Evolutionary conservation across 1,284 basidiomycete genomes (phyloP), one percentile per base, ranked within the genome.

Genomic region (Moniliella sp.): DNA sequence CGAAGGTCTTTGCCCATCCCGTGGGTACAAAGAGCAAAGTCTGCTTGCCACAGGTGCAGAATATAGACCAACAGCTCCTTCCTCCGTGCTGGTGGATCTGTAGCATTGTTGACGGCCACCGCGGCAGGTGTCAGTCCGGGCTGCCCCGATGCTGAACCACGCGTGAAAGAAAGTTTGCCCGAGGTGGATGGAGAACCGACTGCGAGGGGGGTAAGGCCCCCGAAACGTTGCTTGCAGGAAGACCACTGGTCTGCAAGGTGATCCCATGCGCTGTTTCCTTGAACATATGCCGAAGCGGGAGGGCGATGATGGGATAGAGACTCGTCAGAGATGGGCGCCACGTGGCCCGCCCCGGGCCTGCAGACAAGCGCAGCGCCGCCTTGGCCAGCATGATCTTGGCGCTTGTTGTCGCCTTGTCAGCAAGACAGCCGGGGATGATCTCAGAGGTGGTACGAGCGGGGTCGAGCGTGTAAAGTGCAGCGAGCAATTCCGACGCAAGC

Each of bases 391-490:
- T 47, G 8, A 48, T 42, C 26, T 48, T 48, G 39, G 49, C 51
- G 23, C 43, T 34, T 8, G 41, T 33, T 1, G 51, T 46, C 26
- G 42, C 47, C 9, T 36, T 34, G 2, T 46, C 42, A 13, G 40
- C 30, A 36, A 46, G 39, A 34, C 47, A 55, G 25, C 43, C 18
- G 9, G 49, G 49, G 5, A 50, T 40, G 11, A 53, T 34, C 23
- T 48, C 44, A 19, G 39, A 36, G 12, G 50, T 37, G 13, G 44
- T 44, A 25, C 37, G 42, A 12, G 45, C 33, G 2, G 51, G 49
- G 29, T 57, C 53, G n/a, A 58, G 40, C 9, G 46, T 47, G 39
- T 44, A 58, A 11, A 51, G 39, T 5, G 51, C 45, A 18, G 45
- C 50, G 16, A 58, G 45, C 14, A 46, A 39, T 15, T 54, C 56